Conservation (phyloP, 2,329 filamentous ascomycete species). For the Trichophyton verrucosum region DNA sequence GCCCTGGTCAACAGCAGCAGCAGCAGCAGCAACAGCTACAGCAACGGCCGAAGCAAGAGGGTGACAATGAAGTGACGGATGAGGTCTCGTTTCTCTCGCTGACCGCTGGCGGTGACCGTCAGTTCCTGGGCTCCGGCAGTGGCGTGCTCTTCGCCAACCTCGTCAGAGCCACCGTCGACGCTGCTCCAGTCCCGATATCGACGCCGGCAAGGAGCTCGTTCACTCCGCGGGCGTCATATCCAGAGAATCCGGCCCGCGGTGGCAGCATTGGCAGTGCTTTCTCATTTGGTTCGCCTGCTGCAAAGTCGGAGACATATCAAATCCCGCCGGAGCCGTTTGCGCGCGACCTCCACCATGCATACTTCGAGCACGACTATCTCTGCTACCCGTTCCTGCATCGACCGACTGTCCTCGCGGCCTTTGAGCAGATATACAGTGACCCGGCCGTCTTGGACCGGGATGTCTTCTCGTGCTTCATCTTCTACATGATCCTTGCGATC, state of each 20-base stretch:
- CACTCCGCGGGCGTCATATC: background rate
- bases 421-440: constrained; percentile 16
- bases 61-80: constrained; percentile 25
- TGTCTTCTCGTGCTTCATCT: constrained; percentile 28
- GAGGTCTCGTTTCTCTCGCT: constrained; percentile 35
- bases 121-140: constrained; percentile 29
- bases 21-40: background rate
- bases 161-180: constrained; percentile 20
- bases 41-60: constrained; percentile 5
- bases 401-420: constrained; percentile 16
- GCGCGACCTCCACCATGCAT: constrained; percentile 29
- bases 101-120: constrained; percentile 32
- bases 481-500: constrained; percentile 36
- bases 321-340: constrained; percentile 27
- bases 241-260: background rate
- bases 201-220: constrained; percentile 11
- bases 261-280: constrained; percentile 6
- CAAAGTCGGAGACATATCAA: constrained; percentile 8
- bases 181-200: constrained; percentile 8
- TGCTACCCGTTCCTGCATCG: constrained; percentile 33
- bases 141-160: constrained; percentile 32
- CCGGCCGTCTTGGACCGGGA: constrained; percentile 15
- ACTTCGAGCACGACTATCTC: constrained; percentile 34
- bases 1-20: background rate
- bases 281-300: constrained; percentile 12